Percentiles rank a stretch among this genome's conserved stretches.
These are phyloP conservation scores for Petunia hybrid DNA, from an alignment of 305 asterid species.

Conservation along the genomic window DNA sequence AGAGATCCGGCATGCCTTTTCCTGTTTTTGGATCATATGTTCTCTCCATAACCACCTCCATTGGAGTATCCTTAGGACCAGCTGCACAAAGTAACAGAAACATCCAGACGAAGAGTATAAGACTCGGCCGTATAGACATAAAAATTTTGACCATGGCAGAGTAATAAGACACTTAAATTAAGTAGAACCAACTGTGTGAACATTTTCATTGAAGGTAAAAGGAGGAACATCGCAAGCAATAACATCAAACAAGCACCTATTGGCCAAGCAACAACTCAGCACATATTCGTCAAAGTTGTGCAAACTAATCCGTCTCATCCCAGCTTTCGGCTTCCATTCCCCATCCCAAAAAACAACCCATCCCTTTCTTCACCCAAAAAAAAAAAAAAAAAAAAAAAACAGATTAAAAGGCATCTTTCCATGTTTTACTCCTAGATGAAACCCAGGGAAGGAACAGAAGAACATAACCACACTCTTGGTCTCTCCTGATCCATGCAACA, in stretches of 20 bases:
- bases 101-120: background rate
- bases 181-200: background rate
- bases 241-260: constrained; percentile 22
- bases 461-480: background rate
- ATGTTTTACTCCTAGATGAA: too few relatives aligned
- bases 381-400: too few relatives aligned
- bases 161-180: background rate
- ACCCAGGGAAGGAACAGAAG: background rate
- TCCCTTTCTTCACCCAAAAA: too few relatives aligned
- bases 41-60: constrained; percentile 75
- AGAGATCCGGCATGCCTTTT: constrained; percentile 89
- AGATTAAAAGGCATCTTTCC: too few relatives aligned
- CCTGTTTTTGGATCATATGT: constrained; percentile 88
- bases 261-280: background rate
- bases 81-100: constrained; percentile 55
- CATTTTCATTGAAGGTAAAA: background rate
- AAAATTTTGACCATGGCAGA: background rate
- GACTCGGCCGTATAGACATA: background rate
- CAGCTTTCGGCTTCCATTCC: background rate
- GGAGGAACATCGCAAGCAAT: background rate
- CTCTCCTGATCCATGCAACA: background rate
- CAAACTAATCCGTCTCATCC: background rate
- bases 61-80: constrained; percentile 91
- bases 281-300: background rate
- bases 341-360: background rate